A percentile compares a stretch with the other conserved stretches of the same genome.
Conservation (phyloP, 148 eudicot species). For the Fagopyrum esculentum region DNA sequence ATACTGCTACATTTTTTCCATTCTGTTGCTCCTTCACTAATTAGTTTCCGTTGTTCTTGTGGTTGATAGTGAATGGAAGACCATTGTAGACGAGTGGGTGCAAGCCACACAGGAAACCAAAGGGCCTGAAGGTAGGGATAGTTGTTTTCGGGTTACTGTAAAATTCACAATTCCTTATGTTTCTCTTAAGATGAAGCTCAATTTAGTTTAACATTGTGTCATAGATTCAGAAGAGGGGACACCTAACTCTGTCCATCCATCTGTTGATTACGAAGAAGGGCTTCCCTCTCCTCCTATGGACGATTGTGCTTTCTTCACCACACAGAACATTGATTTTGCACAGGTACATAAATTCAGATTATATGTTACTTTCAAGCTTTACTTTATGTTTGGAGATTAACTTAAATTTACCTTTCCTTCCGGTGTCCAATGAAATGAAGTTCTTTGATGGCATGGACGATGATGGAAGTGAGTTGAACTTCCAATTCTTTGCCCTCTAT, state of each 20-base stretch:
- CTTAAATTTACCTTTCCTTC: constrained; percentile 17
- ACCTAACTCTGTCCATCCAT: constrained; percentile 76
- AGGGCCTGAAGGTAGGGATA: constrained; percentile 32
- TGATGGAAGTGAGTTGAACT: constrained; percentile 84
- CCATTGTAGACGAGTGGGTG: constrained; percentile 75
- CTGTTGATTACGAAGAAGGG: constrained; percentile 84
- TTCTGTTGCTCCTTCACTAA: background rate
- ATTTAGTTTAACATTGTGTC: constrained; percentile 1
- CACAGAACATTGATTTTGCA: constrained; percentile 58
- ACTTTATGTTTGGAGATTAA: constrained; percentile 28
- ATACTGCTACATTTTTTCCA: background rate
- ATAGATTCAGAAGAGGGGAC: constrained; percentile 41
- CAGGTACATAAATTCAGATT: constrained; percentile 39
- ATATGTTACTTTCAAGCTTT: background rate
- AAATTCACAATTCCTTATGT: background rate
- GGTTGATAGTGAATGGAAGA: constrained; percentile 64
- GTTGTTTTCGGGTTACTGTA: background rate
- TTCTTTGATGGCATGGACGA: constrained; percentile 94
- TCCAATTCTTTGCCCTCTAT: constrained; percentile 19
- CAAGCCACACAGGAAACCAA: constrained; percentile 40
- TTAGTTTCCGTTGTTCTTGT: constrained; percentile 8
- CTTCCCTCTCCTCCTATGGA: constrained; percentile 95
- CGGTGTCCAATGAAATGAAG: constrained; percentile 29
- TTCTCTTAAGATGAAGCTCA: background rate
- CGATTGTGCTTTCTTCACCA: constrained; percentile 55